Percentiles rank a stretch among this genome's conserved stretches.
These are phyloP conservation scores for Geosmithia flava DNA, from an alignment of 2,329 filamentous ascomycete genomes.

Conservation along the genomic window DNA sequence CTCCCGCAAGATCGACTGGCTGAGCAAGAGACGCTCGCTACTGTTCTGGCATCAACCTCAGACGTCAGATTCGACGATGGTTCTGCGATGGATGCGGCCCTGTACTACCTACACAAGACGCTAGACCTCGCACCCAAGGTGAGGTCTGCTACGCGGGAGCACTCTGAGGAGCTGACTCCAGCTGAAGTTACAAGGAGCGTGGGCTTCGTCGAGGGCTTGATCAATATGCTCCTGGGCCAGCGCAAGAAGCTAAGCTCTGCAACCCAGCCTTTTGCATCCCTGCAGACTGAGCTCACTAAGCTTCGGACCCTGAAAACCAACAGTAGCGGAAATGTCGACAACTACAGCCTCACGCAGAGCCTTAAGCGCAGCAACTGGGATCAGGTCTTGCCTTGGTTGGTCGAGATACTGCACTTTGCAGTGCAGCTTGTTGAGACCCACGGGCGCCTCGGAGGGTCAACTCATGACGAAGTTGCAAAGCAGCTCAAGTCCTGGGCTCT, in stretches of 20 bases:
- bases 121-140: slow-evolving; percentile 61
- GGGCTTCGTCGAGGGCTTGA: slow-evolving; percentile 76
- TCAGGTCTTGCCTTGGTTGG: slow-evolving; percentile 43
- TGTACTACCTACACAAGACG: slow-evolving; percentile 69
- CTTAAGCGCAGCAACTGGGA: slow-evolving; percentile 9
- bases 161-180: slow-evolving; percentile 74
- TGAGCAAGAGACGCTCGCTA: slow-evolving; percentile 58
- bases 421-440: slow-evolving; percentile 53
- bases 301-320: slow-evolving; percentile 9
- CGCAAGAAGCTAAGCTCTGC: slow-evolving; percentile 33
- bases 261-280: slow-evolving; percentile 20
- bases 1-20: slow-evolving; percentile 60
- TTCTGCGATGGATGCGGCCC: slow-evolving; percentile 24
- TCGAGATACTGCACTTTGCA: slow-evolving; percentile 53
- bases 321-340: not conserved
- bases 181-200: slow-evolving; percentile 70
- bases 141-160: slow-evolving; percentile 54
- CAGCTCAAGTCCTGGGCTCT: slow-evolving; percentile 37
- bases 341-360: not conserved
- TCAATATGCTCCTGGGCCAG: slow-evolving; percentile 54
- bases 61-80: slow-evolving; percentile 20
- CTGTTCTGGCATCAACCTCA: slow-evolving; percentile 50
- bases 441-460: slow-evolving; percentile 44
- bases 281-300: slow-evolving; percentile 14
- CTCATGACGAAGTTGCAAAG: slow-evolving; percentile 30